A percentile compares a stretch with the other conserved stretches of the same genome.
Evolutionary conservation across 1,139 yeast genomes (phyloP).

Genomic region (Scheffersomyces segobiensis): DNA sequence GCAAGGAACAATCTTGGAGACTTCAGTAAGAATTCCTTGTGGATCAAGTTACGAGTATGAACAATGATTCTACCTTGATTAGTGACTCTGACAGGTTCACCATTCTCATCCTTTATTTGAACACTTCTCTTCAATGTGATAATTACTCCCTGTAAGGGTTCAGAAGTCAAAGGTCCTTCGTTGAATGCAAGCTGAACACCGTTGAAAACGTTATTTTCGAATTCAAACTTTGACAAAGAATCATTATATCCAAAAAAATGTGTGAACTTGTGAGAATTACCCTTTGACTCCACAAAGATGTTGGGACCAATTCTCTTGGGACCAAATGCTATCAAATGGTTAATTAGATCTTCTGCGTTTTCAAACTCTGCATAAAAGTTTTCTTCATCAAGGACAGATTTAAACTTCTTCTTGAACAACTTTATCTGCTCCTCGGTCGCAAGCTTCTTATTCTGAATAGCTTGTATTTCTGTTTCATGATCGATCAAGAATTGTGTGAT

Average conservation of each 20-base stretch:
- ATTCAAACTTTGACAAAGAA: constrained; percentile 36
- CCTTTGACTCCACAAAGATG: constrained; percentile 57
- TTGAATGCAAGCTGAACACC: constrained; percentile 84
- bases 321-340: constrained; percentile 67
- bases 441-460: constrained; percentile 13
- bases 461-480: constrained; percentile 39
- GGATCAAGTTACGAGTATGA: constrained; percentile 71
- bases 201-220: constrained; percentile 67
- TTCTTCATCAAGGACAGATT: constrained; percentile 27
- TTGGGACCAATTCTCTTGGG: constrained; percentile 80
- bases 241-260: constrained; percentile 21
- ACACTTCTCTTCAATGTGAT: constrained; percentile 41
- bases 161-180: constrained; percentile 88
- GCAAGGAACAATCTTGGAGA: constrained; percentile 91
- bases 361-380: constrained; percentile 19
- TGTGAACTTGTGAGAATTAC: constrained; percentile 30
- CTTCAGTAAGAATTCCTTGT: constrained; percentile 68
- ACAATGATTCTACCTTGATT: constrained; percentile 66
- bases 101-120: constrained; percentile 26
- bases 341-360: constrained; percentile 28
- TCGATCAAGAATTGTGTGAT: constrained; percentile 52
- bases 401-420: constrained; percentile 29
- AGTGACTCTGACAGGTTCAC: constrained; percentile 20
- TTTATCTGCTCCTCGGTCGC: constrained; percentile 17
- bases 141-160: constrained; percentile 82